Conservation (phyloP, 768 basidiomycete genomes). For the Harrya chromipes region DNA sequence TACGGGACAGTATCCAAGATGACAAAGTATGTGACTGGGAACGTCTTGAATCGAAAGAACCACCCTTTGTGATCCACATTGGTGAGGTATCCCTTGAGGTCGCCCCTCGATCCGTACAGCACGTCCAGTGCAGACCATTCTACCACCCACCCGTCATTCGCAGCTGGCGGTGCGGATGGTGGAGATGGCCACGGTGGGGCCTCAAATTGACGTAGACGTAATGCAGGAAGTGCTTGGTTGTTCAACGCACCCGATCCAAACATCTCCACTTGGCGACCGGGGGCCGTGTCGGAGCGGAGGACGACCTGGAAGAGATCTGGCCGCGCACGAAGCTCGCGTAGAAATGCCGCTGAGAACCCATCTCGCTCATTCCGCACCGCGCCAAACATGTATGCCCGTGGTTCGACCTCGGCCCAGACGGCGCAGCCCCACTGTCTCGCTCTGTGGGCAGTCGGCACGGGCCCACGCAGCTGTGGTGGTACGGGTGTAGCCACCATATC, state of each 20-base stretch:
- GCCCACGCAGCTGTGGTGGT: not conserved
- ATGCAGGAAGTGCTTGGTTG: slow-evolving; percentile 6
- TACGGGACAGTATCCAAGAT: slow-evolving; percentile 6
- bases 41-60: slow-evolving; percentile 31
- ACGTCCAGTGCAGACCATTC: slow-evolving; percentile 16
- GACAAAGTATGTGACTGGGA: slow-evolving; percentile 23
- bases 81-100: slow-evolving; percentile 10
- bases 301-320: slow-evolving; percentile 33
- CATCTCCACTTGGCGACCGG: slow-evolving; percentile 17
- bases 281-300: slow-evolving; percentile 28
- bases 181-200: slow-evolving; percentile 8
- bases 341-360: slow-evolving; percentile 24
- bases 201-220: slow-evolving; percentile 20
- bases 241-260: slow-evolving; percentile 24
- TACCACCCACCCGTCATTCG: slow-evolving; percentile 13
- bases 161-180: not conserved
- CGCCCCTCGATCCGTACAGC: slow-evolving; percentile 14
- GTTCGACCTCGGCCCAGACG: slow-evolving; percentile 25
- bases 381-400: slow-evolving; percentile 30
- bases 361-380: slow-evolving; percentile 29
- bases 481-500: slow-evolving; percentile 15
- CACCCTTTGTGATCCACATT: not conserved
- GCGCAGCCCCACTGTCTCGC: slow-evolving; percentile 13
- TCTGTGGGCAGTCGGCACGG: slow-evolving; percentile 3
- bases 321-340: slow-evolving; percentile 27